Base-by-base conservation (phyloP, 768 basidiomycete species). In the Rhodotorula babjevae region DNA sequence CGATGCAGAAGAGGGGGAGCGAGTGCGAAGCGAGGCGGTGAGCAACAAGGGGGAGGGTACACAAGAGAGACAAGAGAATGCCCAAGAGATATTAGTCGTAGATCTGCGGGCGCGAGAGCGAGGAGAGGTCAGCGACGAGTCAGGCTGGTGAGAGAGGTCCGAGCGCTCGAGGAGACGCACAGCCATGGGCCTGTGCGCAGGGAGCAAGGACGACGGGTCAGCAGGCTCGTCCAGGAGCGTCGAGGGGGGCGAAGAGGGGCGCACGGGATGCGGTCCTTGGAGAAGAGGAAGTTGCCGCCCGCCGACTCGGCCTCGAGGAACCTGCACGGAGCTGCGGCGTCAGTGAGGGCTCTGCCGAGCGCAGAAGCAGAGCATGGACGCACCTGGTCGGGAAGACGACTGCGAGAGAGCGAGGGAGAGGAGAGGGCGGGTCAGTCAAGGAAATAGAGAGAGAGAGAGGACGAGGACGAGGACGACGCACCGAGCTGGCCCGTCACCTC, bases 301-400 rank as follows among this genome's bases (percentile, higher is more conserved):
- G 87, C 84, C 79, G 95, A 92, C 81, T 97, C 94, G n/a, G 87
- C 90, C 81, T 97, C 94, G 71, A 98, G 79, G 83, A 97, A 97
- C 19, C 94, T 95, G 76, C 8, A 25, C n/a, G n/a, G 18, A 36
- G 44, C 44, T n/a, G n/a, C n/a, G n/a, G n/a, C n/a, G n/a, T n/a
- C n/a, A n/a, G n/a, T n/a, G n/a, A n/a, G n/a, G n/a, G n/a, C n/a
- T n/a, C n/a, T n/a, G n/a, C n/a, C n/a, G n/a, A n/a, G n/a, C 21
- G 31, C 0, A 6, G 23, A 27, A 44, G 46, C 27, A 57, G 74
- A 50, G 67, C 63, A 75, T 25, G 27, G 7, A 21, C 18, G 36
- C 10, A n/a, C 57, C 64, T 71, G 15, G 64, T 75, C 5, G 71
- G 65, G 62, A 66, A 75, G 47, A 71, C 58, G 50, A 73, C 72